These are phyloP conservation scores for Phytophthora brassicae DNA, from an alignment of 352 stramenopile genomes.

Conservation along the genomic window DNA sequence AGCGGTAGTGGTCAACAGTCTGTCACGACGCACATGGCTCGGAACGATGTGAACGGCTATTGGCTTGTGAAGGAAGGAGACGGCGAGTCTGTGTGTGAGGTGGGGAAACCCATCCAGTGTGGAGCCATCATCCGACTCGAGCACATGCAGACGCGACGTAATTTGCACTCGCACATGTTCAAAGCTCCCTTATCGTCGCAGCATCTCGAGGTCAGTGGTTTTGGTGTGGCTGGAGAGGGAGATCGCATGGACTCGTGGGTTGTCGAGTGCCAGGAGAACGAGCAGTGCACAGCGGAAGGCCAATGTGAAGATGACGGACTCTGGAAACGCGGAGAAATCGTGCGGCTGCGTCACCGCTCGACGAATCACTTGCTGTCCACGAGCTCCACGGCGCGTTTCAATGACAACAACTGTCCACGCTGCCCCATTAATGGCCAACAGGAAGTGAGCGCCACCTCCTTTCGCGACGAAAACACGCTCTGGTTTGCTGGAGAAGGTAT, in stretches of 20 bases:
- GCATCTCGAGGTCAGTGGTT: conserved; percentile 76
- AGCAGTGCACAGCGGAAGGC: conserved; percentile 69
- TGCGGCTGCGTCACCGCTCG: conserved; percentile 58
- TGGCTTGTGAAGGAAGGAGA: conserved; percentile 87
- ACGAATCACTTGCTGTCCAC: conserved; percentile 62
- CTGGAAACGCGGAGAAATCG: conserved; percentile 78
- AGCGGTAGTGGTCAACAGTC: conserved; percentile 81
- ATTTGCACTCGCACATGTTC: conserved; percentile 80
- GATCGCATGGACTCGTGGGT: conserved; percentile 73
- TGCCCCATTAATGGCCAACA: conserved; percentile 88
- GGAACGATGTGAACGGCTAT: conserved; percentile 86
- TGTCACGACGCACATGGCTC: conserved; percentile 62
- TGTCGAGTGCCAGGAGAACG: conserved; percentile 70
- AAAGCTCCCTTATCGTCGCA: conserved; percentile 60
- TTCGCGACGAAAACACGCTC: conserved; percentile 51
- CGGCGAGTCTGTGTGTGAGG: conserved; percentile 38
- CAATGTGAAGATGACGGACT: conserved; percentile 71
- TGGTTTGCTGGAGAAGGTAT: conserved; percentile 86
- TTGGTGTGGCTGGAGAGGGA: conserved; percentile 78
- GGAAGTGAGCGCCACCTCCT: conserved; percentile 68
- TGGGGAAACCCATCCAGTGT: conserved; percentile 63
- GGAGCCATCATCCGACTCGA: conserved; percentile 71
- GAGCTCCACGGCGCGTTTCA: conserved; percentile 52
- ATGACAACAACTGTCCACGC: conserved; percentile 78
- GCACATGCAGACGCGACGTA: conserved; percentile 73